A percentile compares a stretch with the other conserved stretches of the same genome.
These are phyloP conservation scores for Clonostachys solani DNA, from an alignment of 2,329 filamentous ascomycete species.

Conservation along the genomic window DNA sequence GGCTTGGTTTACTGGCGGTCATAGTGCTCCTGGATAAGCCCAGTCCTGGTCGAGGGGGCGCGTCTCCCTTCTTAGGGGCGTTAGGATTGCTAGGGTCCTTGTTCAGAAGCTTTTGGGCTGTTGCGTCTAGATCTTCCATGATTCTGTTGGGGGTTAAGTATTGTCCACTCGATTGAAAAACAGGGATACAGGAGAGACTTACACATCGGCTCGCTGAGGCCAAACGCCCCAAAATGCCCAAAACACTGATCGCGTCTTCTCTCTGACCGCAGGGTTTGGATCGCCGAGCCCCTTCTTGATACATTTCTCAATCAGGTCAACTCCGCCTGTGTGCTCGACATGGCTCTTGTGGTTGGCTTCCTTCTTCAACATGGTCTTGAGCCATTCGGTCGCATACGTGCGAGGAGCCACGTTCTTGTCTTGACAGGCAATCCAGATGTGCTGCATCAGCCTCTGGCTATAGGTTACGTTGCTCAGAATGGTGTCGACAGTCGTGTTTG, in stretches of 20 bases:
- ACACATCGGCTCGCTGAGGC: constrained; percentile 72
- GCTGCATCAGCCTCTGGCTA: constrained; percentile 76
- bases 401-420: constrained; percentile 93
- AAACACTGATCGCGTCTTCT: constrained; percentile 79
- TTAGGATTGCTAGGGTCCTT: constrained; percentile 83
- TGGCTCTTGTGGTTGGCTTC: constrained; percentile 75
- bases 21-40: constrained; percentile 62
- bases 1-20: constrained; percentile 54
- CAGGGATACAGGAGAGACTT: constrained; percentile 26
- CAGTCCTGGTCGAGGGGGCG: constrained; percentile 47
- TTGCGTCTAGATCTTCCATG: constrained; percentile 71
- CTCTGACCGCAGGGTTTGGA: constrained; percentile 84
- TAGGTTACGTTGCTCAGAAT: constrained; percentile 80
- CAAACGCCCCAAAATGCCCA: constrained; percentile 80
- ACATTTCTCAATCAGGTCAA: constrained; percentile 82
- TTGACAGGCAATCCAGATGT: constrained; percentile 75
- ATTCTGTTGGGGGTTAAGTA: constrained; percentile 48
- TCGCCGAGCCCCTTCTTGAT: constrained; percentile 87
- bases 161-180: background rate
- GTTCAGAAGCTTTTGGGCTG: constrained; percentile 74
- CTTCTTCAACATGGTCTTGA: constrained; percentile 76
- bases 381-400: constrained; percentile 74
- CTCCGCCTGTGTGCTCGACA: constrained; percentile 78
- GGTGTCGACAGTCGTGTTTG: constrained; percentile 74
- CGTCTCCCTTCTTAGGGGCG: constrained; percentile 50